Percentiles rank a stretch among this genome's conserved stretches.
Conservation (phyloP, 106 monocot genomes). For the Phalaenopsis equestris region DNA sequence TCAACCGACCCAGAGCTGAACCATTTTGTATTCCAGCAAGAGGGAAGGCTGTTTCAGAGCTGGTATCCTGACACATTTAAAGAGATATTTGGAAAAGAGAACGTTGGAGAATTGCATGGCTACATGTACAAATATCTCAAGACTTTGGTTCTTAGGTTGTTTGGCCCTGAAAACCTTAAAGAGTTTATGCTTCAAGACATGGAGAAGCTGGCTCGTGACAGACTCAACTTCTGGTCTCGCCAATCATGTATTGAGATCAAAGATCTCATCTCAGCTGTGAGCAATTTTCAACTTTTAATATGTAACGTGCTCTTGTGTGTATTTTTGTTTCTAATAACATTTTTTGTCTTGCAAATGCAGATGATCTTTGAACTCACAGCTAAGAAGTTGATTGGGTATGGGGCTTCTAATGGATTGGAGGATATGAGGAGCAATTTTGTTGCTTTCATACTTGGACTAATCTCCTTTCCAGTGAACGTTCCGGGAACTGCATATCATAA, state of each 20-base stretch:
- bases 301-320: background rate
- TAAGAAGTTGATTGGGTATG: constrained; percentile 58
- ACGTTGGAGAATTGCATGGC: constrained; percentile 45
- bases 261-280: constrained; percentile 38
- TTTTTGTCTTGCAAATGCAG: constrained; percentile 13
- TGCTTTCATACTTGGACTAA: constrained; percentile 49
- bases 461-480: constrained; percentile 45
- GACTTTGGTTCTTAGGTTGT: constrained; percentile 41
- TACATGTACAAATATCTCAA: constrained; percentile 66
- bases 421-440: constrained; percentile 35
- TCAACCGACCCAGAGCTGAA: constrained; percentile 48
- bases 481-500: constrained; percentile 52
- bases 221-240: constrained; percentile 31
- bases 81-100: constrained; percentile 52
- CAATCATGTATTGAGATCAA: constrained; percentile 38
- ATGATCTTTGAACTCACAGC: constrained; percentile 73
- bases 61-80: constrained; percentile 64
- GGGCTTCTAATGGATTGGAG: constrained; percentile 16
- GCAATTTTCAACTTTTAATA: background rate
- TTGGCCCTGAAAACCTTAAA: constrained; percentile 45
- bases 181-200: constrained; percentile 28
- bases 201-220: constrained; percentile 19
- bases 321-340: background rate
- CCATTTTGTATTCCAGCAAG: constrained; percentile 49
- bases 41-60: constrained; percentile 51